Evolutionary conservation across 495 filamentous ascomycete species (phyloP).

Genomic region (Annulohypoxylon moriforme): DNA sequence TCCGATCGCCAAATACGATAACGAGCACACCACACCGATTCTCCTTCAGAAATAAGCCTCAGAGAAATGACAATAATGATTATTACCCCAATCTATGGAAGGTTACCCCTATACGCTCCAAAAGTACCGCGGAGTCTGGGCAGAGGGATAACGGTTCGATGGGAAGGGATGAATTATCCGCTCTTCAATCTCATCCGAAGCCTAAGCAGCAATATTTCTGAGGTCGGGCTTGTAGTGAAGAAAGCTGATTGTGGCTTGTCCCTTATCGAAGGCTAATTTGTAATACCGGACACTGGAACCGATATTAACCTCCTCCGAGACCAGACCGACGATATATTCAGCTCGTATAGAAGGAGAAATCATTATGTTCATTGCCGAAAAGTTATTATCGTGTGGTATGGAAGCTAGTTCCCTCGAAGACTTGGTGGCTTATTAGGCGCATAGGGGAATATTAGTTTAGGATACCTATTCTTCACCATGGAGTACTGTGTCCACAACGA

Average conservation of each 20-base stretch:
- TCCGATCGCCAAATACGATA: too few relatives aligned
- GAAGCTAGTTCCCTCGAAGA: too few relatives aligned
- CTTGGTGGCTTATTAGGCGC: too few relatives aligned
- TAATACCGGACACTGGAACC: not conserved
- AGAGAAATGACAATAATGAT: too few relatives aligned
- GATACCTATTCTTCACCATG: not conserved
- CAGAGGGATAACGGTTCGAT: not conserved
- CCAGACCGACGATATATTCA: not conserved
- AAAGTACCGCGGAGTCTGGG: not conserved
- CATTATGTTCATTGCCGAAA: too few relatives aligned
- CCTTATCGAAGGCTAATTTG: not conserved
- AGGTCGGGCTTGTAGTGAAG: not conserved
- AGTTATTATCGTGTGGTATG: too few relatives aligned
- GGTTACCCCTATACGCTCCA: not conserved
- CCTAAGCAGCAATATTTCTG: not conserved
- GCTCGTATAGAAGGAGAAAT: not conserved
- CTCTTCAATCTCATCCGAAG: not conserved
- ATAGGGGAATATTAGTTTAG: too few relatives aligned
- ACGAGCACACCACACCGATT: not conserved
- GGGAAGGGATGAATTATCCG: not conserved
- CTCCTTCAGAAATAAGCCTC: too few relatives aligned
- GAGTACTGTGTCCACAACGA: not conserved
- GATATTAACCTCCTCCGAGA: not conserved
- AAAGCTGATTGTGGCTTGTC: not conserved
- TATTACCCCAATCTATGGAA: not conserved